phyloP scores from a whole-genome alignment of 2,329 filamentous ascomycete species.

The Trichoderma hamatum region DNA sequence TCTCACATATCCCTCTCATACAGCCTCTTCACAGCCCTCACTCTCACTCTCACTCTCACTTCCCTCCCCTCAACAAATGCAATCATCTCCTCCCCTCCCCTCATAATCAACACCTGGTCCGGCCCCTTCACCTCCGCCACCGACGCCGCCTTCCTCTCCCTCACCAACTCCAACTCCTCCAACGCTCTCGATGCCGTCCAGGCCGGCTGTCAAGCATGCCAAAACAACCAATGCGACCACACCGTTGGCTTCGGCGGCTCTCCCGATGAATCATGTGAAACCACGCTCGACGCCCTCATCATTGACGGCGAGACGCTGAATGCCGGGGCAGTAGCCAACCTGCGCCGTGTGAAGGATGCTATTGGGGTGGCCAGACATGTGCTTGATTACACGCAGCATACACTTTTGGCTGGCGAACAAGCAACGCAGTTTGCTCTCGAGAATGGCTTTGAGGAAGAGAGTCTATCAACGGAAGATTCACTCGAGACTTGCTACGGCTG shows the following conservation, averaged over 20 bases:
- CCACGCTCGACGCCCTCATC: conserved; percentile 61
- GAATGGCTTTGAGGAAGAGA: conserved; percentile 53
- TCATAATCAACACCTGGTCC: conserved; percentile 60
- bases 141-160: conserved; percentile 51
- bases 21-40: conserved; percentile 26
- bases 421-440: conserved; percentile 56
- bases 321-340: conserved; percentile 54
- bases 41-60: conserved; percentile 12
- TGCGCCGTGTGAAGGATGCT: conserved; percentile 53
- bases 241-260: conserved; percentile 59
- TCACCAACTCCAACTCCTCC: conserved; percentile 33
- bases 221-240: conserved; percentile 56
- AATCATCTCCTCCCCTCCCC: conserved; percentile 41
- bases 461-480: conserved; percentile 49
- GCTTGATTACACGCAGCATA: conserved; percentile 55
- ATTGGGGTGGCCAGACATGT: conserved; percentile 55
- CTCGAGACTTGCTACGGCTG: conserved; percentile 47
- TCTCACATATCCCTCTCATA: background rate
- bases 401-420: conserved; percentile 55
- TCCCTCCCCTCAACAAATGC: conserved; percentile 1
- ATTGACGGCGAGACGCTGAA: conserved; percentile 60
- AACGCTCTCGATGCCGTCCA: conserved; percentile 56
- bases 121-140: conserved; percentile 56
- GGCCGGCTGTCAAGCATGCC: conserved; percentile 55
- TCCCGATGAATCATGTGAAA: conserved; percentile 59